phyloP scores from a whole-genome alignment of 2,329 filamentous ascomycete species.

The Cladosporium sp. region DNA sequence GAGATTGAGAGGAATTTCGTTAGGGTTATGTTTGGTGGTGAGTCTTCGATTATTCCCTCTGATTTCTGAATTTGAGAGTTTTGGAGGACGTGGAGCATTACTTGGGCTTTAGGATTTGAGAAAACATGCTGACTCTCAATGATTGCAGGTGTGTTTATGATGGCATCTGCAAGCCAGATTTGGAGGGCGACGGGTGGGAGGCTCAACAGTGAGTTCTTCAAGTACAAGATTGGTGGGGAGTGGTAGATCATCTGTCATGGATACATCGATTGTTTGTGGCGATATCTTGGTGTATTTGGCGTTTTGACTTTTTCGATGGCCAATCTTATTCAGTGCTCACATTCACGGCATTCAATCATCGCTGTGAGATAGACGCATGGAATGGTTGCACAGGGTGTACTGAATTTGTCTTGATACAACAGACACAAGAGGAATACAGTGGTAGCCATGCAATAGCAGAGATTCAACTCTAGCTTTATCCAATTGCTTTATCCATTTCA shows the following conservation, averaged over 20 bases:
- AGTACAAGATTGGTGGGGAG: constrained; percentile 57
- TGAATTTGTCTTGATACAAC: background rate
- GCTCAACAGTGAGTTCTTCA: constrained; percentile 51
- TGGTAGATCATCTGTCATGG: constrained; percentile 20
- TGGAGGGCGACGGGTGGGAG: constrained; percentile 55
- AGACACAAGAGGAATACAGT: background rate
- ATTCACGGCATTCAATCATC: background rate
- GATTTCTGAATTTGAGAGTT: background rate
- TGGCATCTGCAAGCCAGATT: constrained; percentile 41
- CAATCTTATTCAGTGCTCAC: background rate
- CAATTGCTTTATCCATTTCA: background rate
- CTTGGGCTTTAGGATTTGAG: too few relatives aligned
- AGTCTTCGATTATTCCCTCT: constrained; percentile 31
- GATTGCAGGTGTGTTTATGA: background rate
- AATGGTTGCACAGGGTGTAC: background rate
- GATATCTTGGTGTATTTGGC: background rate
- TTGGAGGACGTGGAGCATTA: too few relatives aligned
- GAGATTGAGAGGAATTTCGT: constrained; percentile 50
- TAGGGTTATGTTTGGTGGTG: constrained; percentile 50
- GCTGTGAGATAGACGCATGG: background rate
- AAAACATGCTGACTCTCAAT: background rate
- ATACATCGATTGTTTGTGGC: background rate
- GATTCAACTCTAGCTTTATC: background rate
- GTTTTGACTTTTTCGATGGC: background rate
- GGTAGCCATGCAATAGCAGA: background rate